Evolutionary conservation across 192 early-diverging fungal species (phyloP), one percentile per base, ranked within the genome.

Genomic region (Glomus cerebriforme): DNA sequence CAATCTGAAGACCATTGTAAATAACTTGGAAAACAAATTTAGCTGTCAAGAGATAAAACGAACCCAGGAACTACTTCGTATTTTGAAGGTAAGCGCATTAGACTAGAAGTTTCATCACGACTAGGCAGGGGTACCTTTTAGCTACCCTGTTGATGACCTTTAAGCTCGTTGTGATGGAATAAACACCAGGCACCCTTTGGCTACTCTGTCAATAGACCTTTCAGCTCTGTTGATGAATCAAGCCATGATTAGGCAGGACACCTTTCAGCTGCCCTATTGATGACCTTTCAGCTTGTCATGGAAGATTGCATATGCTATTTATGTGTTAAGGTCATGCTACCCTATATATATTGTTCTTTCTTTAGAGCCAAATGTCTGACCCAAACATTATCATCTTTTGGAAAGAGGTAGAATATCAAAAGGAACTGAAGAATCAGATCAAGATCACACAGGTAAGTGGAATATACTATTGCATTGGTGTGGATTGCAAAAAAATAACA

Each of bases 251-350:
- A 71, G 39, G 27, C 69, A 71, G 69, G 27, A 1, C 26, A 71
- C 69, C 13, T 71, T 71, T 43, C 49, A 78, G 76, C 17, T 78
- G 63, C 2, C 24, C 7, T 78, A 32, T 66, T 66, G 26, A 66
- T 35, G 32, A 66, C 32, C 17, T 66, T 78, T 47, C 49, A 78
- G 76, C 7, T 78, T 15, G 63, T 69, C 76, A 67, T 78, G 76
- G 59, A 31, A 78, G n/a, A n/a, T n/a, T n/a, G n/a, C n/a, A n/a
- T n/a, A n/a, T n/a, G n/a, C n/a, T n/a, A n/a, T n/a, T n/a, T n/a
- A n/a, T n/a, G n/a, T n/a, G n/a, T n/a, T n/a, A n/a, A n/a, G 37
- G 7, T 24, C 4, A 29, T 19, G 9, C 27, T 45, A 67, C 22
- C 22, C 43, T 31, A 19, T 49, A 4, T 67, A 5, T 65, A 45